Conservation (phyloP, 2,329 filamentous ascomycete species). For the Trichoderma sp. region DNA sequence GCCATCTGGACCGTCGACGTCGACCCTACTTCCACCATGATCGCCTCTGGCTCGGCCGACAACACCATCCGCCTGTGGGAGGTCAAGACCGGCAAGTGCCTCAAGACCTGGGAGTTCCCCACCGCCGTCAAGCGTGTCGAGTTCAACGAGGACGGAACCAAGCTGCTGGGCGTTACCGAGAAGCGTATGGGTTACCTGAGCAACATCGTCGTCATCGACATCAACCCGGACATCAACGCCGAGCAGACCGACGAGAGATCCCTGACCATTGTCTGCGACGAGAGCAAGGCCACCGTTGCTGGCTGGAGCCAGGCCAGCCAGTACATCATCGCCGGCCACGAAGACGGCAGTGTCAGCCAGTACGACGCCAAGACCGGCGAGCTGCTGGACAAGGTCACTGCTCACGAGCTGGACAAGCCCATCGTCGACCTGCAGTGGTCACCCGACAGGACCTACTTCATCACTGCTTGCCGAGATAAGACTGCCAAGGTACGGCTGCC, state of each 20-base stretch:
- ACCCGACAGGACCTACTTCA: constrained; percentile 92
- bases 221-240: constrained; percentile 78
- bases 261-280: constrained; percentile 87
- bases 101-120: constrained; percentile 97
- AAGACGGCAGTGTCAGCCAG: constrained; percentile 88
- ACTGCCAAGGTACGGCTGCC: constrained; percentile 72
- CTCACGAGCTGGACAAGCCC: constrained; percentile 79
- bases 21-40: constrained; percentile 85
- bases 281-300: constrained; percentile 96
- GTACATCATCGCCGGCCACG: constrained; percentile 97
- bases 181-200: constrained; percentile 97
- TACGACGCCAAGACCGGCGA: constrained; percentile 94
- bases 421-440: constrained; percentile 97
- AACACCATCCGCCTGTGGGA: constrained; percentile 99
- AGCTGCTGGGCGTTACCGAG: constrained; percentile 92
- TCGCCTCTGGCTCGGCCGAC: constrained; percentile 94
- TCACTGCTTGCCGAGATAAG: constrained; percentile 98
- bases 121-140: constrained; percentile 97
- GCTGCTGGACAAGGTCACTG: constrained; percentile 74
- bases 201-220: constrained; percentile 90
- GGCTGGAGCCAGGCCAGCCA: constrained; percentile 93
- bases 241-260: constrained; percentile 82
- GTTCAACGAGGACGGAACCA: constrained; percentile 90
- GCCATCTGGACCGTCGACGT: constrained; percentile 99
- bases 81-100: constrained; percentile 83